Percentiles rank a stretch among this genome's conserved stretches.
Conservation (phyloP, 2,329 filamentous ascomycete species). For the Pyricularia pennisetigena region DNA sequence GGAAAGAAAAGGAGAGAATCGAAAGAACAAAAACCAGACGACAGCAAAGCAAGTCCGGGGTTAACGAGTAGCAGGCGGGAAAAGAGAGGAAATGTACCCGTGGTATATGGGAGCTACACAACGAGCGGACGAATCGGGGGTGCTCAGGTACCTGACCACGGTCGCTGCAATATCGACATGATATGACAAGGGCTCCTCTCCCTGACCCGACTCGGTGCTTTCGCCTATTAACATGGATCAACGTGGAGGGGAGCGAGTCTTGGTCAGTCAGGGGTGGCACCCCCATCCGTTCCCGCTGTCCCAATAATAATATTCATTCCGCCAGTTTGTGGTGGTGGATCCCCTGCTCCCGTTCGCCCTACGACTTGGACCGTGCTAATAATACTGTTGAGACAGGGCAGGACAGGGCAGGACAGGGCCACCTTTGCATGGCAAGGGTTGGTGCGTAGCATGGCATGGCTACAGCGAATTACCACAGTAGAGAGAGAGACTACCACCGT, state of each 20-base stretch:
- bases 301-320: constrained; percentile 1
- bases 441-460: not conserved
- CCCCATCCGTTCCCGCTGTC: not conserved
- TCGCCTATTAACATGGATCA: not conserved
- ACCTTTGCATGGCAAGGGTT: not conserved
- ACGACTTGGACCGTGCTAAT: not conserved
- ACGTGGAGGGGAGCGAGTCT: not conserved
- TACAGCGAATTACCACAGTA: not conserved
- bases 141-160: not conserved
- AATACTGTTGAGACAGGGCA: not conserved
- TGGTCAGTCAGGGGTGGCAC: not conserved
- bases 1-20: not conserved
- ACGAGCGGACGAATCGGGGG: not conserved
- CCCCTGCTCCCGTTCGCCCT: not conserved
- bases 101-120: not conserved
- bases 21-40: not conserved
- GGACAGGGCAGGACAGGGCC: not conserved
- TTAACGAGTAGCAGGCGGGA: not conserved
- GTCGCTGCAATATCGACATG: not conserved
- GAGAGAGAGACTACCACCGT: too few relatives aligned
- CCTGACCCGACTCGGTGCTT: not conserved
- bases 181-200: not conserved
- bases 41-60: not conserved
- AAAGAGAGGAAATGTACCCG: not conserved
- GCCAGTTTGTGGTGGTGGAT: not conserved